Percentiles rank a stretch among this genome's conserved stretches.
Conservation (phyloP, 345 rosid genomes). For the Punica granatum region DNA sequence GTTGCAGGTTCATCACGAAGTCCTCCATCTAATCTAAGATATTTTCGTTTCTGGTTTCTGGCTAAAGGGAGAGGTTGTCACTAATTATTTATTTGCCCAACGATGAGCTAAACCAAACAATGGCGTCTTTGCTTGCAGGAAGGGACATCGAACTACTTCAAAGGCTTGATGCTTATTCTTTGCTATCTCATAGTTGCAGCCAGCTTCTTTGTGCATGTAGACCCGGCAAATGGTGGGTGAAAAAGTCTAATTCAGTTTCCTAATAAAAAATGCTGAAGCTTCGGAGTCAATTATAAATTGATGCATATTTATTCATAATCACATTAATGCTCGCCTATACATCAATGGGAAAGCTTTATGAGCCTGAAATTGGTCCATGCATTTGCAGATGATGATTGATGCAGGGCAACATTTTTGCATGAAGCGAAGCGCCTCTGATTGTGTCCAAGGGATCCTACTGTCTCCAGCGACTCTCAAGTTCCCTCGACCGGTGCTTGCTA, state of each 20-base stretch:
- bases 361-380: not conserved
- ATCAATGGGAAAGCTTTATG: not conserved
- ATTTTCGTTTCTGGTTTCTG: not conserved
- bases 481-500: not conserved
- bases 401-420: not conserved
- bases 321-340: not conserved
- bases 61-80: not conserved
- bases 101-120: not conserved
- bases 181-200: slow-evolving; percentile 47
- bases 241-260: slow-evolving; percentile 13
- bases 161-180: slow-evolving; percentile 42
- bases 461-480: not conserved
- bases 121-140: slow-evolving; percentile 25
- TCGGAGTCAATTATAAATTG: not conserved
- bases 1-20: slow-evolving; percentile 31
- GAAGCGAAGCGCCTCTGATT: not conserved
- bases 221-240: slow-evolving; percentile 25
- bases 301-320: not conserved
- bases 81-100: slow-evolving; percentile 2
- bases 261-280: not conserved
- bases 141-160: slow-evolving; percentile 41
- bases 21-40: not conserved
- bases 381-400: not conserved
- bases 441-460: not conserved
- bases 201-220: slow-evolving; percentile 39